A percentile compares a stretch with the other conserved stretches of the same genome.
These are phyloP conservation scores for Austroboletus rostrupii DNA, from an alignment of 1,284 basidiomycete genomes.

Conservation along the genomic window DNA sequence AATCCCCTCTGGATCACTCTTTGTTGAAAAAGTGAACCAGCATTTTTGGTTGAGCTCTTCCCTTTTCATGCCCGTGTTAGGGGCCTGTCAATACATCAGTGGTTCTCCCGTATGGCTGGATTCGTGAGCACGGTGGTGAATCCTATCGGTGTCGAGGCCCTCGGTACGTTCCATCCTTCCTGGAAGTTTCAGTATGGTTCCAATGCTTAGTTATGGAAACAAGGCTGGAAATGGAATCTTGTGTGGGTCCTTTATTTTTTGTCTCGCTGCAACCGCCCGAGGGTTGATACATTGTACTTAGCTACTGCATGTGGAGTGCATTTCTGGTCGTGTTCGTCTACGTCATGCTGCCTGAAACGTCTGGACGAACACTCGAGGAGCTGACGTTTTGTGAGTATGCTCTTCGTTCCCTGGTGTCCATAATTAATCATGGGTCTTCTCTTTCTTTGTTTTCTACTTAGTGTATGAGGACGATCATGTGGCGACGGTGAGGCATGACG, in stretches of 20 bases:
- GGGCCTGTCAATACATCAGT: slow-evolving; percentile 9
- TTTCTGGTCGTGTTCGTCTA: slow-evolving; percentile 49
- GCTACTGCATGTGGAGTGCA: slow-evolving; percentile 42
- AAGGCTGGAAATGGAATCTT: slow-evolving; percentile 13
- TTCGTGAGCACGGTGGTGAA: slow-evolving; percentile 7
- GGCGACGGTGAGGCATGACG: too few relatives aligned
- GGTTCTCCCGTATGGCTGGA: not conserved
- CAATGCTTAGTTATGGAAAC: not conserved
- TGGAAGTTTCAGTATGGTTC: not conserved
- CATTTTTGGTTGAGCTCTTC: slow-evolving; percentile 13
- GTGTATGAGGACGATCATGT: too few relatives aligned
- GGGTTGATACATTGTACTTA: not conserved
- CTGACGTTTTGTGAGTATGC: slow-evolving; percentile 53
- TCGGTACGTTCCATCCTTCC: not conserved
- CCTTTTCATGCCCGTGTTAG: slow-evolving; percentile 11
- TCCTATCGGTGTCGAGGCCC: slow-evolving; percentile 6
- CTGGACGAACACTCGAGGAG: slow-evolving; percentile 54
- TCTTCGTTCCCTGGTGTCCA: too few relatives aligned
- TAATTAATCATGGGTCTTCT: too few relatives aligned
- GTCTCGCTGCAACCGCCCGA: too few relatives aligned
- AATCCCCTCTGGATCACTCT: too few relatives aligned
- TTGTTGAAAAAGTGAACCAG: slow-evolving; percentile 4
- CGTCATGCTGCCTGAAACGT: slow-evolving; percentile 53
- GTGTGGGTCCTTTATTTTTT: not conserved
- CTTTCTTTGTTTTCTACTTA: too few relatives aligned